These are phyloP conservation scores for Calonectria henricotiae DNA, from an alignment of 2,329 filamentous ascomycete genomes.

Conservation along the genomic window DNA sequence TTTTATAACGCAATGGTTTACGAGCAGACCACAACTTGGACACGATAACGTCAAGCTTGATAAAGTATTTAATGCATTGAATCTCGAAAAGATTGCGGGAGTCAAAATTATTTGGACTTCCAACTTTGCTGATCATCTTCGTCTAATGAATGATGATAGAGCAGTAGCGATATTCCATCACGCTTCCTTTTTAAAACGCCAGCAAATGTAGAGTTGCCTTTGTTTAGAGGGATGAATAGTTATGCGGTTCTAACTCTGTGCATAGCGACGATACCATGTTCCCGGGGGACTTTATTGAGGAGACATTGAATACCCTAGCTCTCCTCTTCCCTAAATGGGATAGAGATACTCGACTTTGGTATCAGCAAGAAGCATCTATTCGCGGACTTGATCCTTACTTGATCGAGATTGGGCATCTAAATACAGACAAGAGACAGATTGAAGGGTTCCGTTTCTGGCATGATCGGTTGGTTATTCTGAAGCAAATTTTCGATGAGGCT, in stretches of 20 bases:
- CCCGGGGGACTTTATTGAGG: not conserved
- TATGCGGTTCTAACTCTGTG: not conserved
- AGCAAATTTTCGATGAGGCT: slow-evolving; percentile 61
- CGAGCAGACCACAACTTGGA: not conserved
- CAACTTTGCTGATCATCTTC: slow-evolving; percentile 62
- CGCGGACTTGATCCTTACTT: not conserved
- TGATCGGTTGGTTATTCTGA: slow-evolving; percentile 62
- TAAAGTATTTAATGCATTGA: slow-evolving; percentile 24
- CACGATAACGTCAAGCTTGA: not conserved
- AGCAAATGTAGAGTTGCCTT: not conserved
- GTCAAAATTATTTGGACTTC: slow-evolving; percentile 58
- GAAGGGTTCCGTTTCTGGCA: slow-evolving; percentile 57
- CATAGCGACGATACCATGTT: not conserved
- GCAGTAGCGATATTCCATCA: slow-evolving; percentile 61
- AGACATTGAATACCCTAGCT: not conserved
- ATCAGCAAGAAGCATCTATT: not conserved
- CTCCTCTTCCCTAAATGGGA: slow-evolving; percentile 3
- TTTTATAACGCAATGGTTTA: not conserved
- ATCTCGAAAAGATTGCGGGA: slow-evolving; percentile 55
- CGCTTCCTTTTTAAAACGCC: slow-evolving; percentile 55
- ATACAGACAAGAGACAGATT: not conserved
- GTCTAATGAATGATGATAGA: slow-evolving; percentile 59
- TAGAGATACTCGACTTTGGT: not conserved
- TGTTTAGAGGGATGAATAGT: not conserved
- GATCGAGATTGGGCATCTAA: not conserved